These are phyloP conservation scores for Globisporangium ultimum DNA, from an alignment of 352 stramenopile genomes.

Conservation along the genomic window DNA sequence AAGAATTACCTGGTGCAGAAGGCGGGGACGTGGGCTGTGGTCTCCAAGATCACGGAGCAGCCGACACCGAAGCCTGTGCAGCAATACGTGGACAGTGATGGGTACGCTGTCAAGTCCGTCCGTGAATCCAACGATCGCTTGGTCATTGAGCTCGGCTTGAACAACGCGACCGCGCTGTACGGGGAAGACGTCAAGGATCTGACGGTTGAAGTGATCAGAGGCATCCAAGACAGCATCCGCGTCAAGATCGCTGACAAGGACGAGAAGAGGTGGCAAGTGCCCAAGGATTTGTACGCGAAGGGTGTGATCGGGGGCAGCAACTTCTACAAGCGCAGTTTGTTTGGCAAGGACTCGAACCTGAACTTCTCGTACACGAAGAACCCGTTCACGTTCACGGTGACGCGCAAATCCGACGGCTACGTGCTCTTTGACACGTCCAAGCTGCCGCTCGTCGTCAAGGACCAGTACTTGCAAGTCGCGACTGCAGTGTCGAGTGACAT, in stretches of 20 bases:
- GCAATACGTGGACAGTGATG: conserved; percentile 18
- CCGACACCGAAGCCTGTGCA: conserved; percentile 15
- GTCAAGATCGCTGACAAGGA: conserved; percentile 26
- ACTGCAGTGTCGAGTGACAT: conserved; percentile 20
- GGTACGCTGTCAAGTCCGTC: conserved; percentile 26
- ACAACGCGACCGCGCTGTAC: conserved; percentile 18
- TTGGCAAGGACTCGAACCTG: conserved; percentile 15
- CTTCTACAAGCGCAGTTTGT: conserved; percentile 10
- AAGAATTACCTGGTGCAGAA: conserved; percentile 34
- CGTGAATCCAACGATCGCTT: conserved; percentile 15
- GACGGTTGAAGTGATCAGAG: conserved; percentile 30
- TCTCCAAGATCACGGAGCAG: conserved; percentile 26
- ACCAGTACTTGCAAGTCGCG: conserved; percentile 62
- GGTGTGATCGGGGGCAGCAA: conserved; percentile 3
- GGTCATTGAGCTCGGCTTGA: conserved; percentile 21
- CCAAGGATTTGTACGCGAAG: conserved; percentile 10
- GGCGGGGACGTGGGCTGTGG: conserved; percentile 32
- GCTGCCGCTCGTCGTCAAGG: conserved; percentile 28
- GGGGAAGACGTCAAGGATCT: conserved; percentile 40
- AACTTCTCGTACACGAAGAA: conserved; percentile 32
- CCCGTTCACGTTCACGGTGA: conserved; percentile 36
- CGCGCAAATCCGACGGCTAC: conserved; percentile 26
- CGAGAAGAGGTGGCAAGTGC: conserved; percentile 21
- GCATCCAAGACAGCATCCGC: conserved; percentile 10
- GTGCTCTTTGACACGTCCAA: conserved; percentile 51